Percentiles rank a stretch among this genome's conserved stretches.
phyloP scores from a whole-genome alignment of 139 green algal species.

The Coelastrella sp. region DNA sequence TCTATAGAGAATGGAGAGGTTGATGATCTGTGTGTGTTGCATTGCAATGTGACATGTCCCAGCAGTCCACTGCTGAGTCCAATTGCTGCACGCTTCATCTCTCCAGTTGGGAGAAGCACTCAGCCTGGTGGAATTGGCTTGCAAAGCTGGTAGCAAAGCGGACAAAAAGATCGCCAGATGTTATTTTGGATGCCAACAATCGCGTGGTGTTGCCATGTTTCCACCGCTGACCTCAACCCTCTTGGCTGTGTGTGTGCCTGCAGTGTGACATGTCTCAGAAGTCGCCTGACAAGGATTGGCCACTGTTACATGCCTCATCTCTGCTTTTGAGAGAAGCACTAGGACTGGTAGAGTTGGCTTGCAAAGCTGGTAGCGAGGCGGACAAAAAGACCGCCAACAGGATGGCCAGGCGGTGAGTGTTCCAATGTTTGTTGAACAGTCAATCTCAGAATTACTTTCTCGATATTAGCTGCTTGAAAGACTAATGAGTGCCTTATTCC shows the following conservation, averaged over 20 bases:
- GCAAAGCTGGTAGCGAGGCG: conserved; percentile 43
- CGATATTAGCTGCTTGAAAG: background rate
- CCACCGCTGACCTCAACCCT: background rate
- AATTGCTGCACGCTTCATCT: conserved; percentile 71
- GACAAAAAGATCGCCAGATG: conserved; percentile 73
- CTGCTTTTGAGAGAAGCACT: conserved; percentile 88
- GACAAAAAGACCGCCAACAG: conserved; percentile 80
- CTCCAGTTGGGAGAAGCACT: conserved; percentile 88
- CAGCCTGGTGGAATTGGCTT: conserved; percentile 77
- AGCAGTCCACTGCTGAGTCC: conserved; percentile 26
- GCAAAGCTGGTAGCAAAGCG: conserved; percentile 43
- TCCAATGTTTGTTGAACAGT: background rate
- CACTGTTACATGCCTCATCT: conserved; percentile 75
- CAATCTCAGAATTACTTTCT: background rate
- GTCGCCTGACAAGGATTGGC: conserved; percentile 77
- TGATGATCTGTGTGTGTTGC: background rate
- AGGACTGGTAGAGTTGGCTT: conserved; percentile 78
- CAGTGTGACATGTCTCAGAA: conserved; percentile 5
- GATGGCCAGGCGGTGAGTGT: conserved; percentile 72
- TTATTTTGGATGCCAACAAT: no score
- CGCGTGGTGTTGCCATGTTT: background rate
- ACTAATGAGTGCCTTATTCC: no score
- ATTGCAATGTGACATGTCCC: background rate
- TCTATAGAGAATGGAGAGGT: no score
- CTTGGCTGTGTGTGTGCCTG: background rate